Percentiles rank a stretch among this genome's conserved stretches.
Evolutionary conservation across 805 yeast genomes (phyloP).

Genomic region (Schizosaccharomyces osmophilus): DNA sequence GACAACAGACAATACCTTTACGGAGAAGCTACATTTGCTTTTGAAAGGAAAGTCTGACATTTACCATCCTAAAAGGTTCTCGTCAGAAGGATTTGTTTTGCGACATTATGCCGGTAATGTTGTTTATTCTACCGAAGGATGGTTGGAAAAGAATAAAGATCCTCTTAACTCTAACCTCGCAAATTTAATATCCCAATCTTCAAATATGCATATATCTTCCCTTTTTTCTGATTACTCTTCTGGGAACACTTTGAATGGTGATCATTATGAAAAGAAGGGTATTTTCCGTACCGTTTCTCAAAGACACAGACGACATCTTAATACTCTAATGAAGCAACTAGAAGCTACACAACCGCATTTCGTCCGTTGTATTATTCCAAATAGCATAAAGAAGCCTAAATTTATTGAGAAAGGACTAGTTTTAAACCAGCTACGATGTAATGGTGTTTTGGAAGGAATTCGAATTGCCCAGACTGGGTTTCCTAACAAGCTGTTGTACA

Average conservation of each 20-base stretch:
- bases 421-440: constrained; percentile 73
- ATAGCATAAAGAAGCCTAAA: constrained; percentile 44
- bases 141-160: constrained; percentile 87
- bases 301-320: constrained; percentile 68
- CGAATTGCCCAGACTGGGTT: constrained; percentile 92
- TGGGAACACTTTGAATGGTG: background rate
- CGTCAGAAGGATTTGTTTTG: constrained; percentile 41
- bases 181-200: constrained; percentile 32
- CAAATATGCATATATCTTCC: constrained; percentile 27
- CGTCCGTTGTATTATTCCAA: constrained; percentile 87
- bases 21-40: constrained; percentile 46
- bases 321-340: constrained; percentile 44
- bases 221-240: constrained; percentile 21
- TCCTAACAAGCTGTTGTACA: constrained; percentile 73
- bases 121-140: constrained; percentile 70
- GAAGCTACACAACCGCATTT: constrained; percentile 79
- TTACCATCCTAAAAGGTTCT: constrained; percentile 48
- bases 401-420: constrained; percentile 53
- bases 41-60: constrained; percentile 32
- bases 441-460: constrained; percentile 95
- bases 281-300: constrained; percentile 60
- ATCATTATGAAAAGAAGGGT: constrained; percentile 11
- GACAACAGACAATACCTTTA: constrained; percentile 58
- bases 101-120: constrained; percentile 92
- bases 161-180: constrained; percentile 62